Evolutionary conservation across 148 eudicot species (phyloP).

Genomic region (Rhododendron molle): DNA sequence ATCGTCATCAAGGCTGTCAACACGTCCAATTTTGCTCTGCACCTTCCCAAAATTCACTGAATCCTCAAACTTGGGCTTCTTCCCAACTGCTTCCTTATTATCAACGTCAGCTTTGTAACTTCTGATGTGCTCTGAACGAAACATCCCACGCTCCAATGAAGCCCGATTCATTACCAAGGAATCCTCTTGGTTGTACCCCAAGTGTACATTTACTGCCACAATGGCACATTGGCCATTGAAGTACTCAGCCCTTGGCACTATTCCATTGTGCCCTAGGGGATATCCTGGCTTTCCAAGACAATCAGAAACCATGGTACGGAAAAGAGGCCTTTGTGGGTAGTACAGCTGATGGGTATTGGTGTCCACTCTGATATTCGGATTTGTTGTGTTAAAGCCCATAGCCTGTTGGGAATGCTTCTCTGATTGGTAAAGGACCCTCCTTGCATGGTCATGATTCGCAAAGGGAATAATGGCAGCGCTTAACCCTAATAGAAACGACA

Average conservation of each 20-base stretch:
- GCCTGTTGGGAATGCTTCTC: constrained; percentile 96
- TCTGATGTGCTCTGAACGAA: constrained; percentile 77
- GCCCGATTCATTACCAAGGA: constrained; percentile 91
- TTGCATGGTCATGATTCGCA: constrained; percentile 93
- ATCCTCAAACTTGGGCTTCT: constrained; percentile 54
- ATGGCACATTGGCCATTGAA: constrained; percentile 94
- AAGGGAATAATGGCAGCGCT: constrained; percentile 88
- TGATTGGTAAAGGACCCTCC: constrained; percentile 86
- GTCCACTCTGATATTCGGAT: constrained; percentile 73
- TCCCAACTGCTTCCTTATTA: constrained; percentile 52
- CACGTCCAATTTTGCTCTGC: constrained; percentile 78
- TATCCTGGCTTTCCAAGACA: constrained; percentile 65
- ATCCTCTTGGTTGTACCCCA: constrained; percentile 96
- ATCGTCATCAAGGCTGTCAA: constrained; percentile 92
- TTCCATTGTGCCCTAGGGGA: constrained; percentile 35
- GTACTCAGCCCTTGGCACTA: constrained; percentile 61
- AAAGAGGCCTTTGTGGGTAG: constrained; percentile 89
- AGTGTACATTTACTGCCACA: constrained; percentile 92
- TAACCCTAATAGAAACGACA: constrained; percentile 75
- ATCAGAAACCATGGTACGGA: constrained; percentile 65
- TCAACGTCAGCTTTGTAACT: constrained; percentile 90
- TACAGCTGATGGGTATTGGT: constrained; percentile 75
- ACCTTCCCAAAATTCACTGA: constrained; percentile 64
- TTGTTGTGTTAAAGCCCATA: constrained; percentile 74
- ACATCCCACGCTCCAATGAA: constrained; percentile 97